These are phyloP conservation scores for Mycena maculata DNA, from an alignment of 768 basidiomycete genomes.

Conservation along the genomic window DNA sequence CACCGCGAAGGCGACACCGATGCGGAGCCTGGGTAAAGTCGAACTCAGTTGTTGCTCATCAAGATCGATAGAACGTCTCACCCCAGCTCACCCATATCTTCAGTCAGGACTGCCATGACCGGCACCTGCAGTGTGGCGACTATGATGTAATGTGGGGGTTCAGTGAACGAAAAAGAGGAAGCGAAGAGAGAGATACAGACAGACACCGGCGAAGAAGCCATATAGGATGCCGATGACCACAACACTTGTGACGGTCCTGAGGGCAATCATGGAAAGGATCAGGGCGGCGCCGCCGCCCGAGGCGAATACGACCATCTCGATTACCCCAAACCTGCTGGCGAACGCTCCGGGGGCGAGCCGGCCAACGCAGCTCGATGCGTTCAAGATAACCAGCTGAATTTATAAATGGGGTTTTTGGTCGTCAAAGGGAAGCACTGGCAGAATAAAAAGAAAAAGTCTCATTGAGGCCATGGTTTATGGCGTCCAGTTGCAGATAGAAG, in stretches of 20 bases:
- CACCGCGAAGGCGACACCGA: conserved; percentile 38
- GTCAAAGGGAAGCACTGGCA: conserved; percentile 33
- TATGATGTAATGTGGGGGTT: conserved; percentile 23
- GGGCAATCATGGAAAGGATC: conserved; percentile 49
- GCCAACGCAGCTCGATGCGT: conserved; percentile 50
- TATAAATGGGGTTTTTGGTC: background rate
- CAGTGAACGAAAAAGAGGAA: background rate
- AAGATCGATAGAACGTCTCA: conserved; percentile 27
- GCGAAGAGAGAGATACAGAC: conserved; percentile 37
- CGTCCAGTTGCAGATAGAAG: conserved; percentile 52
- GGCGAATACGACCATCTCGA: conserved; percentile 40
- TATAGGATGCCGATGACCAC: conserved; percentile 42
- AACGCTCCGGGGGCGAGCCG: conserved; percentile 51
- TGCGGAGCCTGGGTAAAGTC: conserved; percentile 34
- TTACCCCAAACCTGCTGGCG: conserved; percentile 43
- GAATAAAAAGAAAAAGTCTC: conserved; percentile 51
- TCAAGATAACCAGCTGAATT: conserved; percentile 50
- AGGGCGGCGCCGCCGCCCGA: conserved; percentile 39
- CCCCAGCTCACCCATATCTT: conserved; percentile 50
- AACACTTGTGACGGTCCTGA: conserved; percentile 35
- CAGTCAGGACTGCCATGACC: conserved; percentile 43
- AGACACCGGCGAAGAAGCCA: conserved; percentile 49
- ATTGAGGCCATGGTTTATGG: conserved; percentile 41
- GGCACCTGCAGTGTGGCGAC: conserved; percentile 46
- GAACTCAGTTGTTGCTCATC: background rate